These are phyloP conservation scores for Phaffia tasmanica DNA, from an alignment of 768 basidiomycete species.

Conservation along the genomic window DNA sequence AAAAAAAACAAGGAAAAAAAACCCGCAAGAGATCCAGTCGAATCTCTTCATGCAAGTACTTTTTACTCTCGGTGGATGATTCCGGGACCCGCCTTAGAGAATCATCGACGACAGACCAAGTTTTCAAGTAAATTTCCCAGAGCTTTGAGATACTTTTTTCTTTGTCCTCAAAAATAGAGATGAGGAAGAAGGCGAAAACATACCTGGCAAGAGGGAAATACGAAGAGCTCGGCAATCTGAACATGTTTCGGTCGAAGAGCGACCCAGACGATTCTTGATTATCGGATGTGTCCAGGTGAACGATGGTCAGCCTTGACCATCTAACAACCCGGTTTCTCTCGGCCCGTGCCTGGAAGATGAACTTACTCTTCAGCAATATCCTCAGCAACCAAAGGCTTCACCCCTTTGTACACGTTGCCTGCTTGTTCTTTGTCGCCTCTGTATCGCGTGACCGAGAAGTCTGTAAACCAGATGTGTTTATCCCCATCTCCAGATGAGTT, in stretches of 20 bases:
- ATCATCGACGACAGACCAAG: too few relatives aligned
- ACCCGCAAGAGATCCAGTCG: too few relatives aligned
- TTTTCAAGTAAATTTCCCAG: too few relatives aligned
- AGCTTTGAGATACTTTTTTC: too few relatives aligned
- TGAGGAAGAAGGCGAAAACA: not conserved
- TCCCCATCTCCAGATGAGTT: not conserved
- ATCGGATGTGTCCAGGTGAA: too few relatives aligned
- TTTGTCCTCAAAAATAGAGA: not conserved
- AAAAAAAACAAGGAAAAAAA: too few relatives aligned
- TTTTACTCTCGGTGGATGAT: too few relatives aligned
- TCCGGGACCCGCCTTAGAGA: too few relatives aligned
- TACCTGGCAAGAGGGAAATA: conserved; percentile 24
- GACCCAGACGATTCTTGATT: conserved; percentile 67
- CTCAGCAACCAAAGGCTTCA: conserved; percentile 65
- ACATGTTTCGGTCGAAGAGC: conserved; percentile 85
- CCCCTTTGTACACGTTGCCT: conserved; percentile 78
- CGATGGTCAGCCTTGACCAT: too few relatives aligned
- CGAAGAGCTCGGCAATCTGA: conserved; percentile 48
- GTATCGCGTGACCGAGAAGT: conserved; percentile 83
- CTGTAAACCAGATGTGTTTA: conserved; percentile 27
- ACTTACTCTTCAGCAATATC: conserved; percentile 77
- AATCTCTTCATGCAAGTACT: too few relatives aligned
- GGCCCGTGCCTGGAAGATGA: too few relatives aligned
- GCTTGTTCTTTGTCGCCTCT: conserved; percentile 66
- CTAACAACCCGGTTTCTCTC: too few relatives aligned